Percentiles rank a stretch among this genome's conserved stretches.
These are phyloP conservation scores for Saccharomyces hybrid DNA, from an alignment of 1,139 yeast species.

Conservation along the genomic window DNA sequence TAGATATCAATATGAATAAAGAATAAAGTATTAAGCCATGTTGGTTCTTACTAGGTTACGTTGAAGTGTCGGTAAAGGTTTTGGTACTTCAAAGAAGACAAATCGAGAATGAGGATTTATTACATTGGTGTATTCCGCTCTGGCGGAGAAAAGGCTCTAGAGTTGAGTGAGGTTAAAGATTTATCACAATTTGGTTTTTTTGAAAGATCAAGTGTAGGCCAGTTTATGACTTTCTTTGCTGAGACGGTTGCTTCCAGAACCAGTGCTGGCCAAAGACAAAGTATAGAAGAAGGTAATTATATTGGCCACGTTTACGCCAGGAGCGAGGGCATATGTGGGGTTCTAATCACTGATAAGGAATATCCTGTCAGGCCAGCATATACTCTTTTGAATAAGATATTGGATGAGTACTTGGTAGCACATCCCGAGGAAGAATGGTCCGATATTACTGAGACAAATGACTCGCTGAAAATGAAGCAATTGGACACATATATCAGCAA, in stretches of 20 bases:
- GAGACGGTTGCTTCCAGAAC: constrained; percentile 89
- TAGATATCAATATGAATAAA: neutral
- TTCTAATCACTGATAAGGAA: constrained; percentile 85
- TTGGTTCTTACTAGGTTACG: neutral
- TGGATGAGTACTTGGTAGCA: constrained; percentile 81
- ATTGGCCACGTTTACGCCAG: constrained; percentile 89
- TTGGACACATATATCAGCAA: constrained; percentile 65
- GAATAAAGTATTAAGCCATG: neutral
- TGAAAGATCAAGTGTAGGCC: constrained; percentile 67
- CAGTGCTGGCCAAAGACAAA: constrained; percentile 80
- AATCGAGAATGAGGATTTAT: constrained; percentile 64
- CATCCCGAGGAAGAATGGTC: constrained; percentile 75
- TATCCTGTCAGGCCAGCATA: constrained; percentile 98
- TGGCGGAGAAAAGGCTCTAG: constrained; percentile 50
- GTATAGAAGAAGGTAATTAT: constrained; percentile 84
- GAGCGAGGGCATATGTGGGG: constrained; percentile 89
- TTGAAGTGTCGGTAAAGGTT: neutral
- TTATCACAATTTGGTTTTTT: constrained; percentile 81
- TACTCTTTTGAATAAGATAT: constrained; percentile 77
- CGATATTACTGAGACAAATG: constrained; percentile 43
- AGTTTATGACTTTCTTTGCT: constrained; percentile 91
- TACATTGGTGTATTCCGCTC: constrained; percentile 81
- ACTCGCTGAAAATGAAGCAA: constrained; percentile 49
- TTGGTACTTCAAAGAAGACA: neutral
- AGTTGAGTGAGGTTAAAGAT: constrained; percentile 74